Evolutionary conservation across 129 eudicot genomes (phyloP).

Genomic region (Flaveria ramosissima): DNA sequence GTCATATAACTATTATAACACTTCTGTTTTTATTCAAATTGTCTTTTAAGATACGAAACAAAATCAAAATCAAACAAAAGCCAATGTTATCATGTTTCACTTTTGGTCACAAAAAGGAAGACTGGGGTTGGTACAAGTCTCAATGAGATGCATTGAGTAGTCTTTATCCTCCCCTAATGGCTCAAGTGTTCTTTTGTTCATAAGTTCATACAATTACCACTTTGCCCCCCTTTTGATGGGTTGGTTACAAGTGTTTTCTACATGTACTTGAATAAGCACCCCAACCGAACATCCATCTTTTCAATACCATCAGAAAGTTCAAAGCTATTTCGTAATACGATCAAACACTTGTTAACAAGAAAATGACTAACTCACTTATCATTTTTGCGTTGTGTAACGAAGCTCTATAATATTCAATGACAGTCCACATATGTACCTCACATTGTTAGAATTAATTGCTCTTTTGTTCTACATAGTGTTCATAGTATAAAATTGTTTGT

Average conservation of each 20-base stretch:
- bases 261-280: conserved; percentile 22
- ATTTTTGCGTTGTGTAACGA: background rate
- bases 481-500: background rate
- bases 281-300: conserved; percentile 14
- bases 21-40: background rate
- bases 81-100: conserved; percentile 31
- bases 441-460: background rate
- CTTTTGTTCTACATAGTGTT: background rate
- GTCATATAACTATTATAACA: too few species aligned
- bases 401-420: too few species aligned
- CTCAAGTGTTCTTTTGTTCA: background rate
- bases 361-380: background rate
- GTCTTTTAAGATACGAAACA: conserved; percentile 10
- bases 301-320: background rate
- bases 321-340: background rate
- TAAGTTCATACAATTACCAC: background rate
- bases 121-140: conserved; percentile 13
- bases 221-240: conserved; percentile 8
- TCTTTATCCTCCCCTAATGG: conserved; percentile 23
- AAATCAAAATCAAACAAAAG: conserved; percentile 7
- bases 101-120: conserved; percentile 22
- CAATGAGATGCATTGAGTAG: conserved; percentile 18
- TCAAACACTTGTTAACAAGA: background rate
- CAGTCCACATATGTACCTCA: background rate
- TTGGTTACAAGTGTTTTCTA: conserved; percentile 12